Percentiles rank a stretch among this genome's conserved stretches.
These are phyloP conservation scores for Entomortierella parvispora DNA, from an alignment of 192 early-diverging fungal species.

Conservation along the genomic window DNA sequence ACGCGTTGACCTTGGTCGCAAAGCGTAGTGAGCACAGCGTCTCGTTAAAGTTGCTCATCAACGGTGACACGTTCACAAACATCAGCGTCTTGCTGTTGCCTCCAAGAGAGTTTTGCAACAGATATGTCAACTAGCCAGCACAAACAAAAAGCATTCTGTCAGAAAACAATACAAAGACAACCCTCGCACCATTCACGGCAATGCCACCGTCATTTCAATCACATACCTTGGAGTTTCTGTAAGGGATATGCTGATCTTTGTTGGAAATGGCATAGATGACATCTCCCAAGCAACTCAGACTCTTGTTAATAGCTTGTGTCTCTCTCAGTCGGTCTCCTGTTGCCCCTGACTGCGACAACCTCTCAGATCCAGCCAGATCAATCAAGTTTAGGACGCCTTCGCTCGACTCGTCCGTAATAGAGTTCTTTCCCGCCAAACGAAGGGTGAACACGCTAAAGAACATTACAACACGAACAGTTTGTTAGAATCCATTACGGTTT, in stretches of 20 bases:
- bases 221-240: slow-evolving; percentile 94
- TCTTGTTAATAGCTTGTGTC: slow-evolving; percentile 97
- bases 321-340: slow-evolving; percentile 91
- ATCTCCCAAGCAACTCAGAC: slow-evolving; percentile 87
- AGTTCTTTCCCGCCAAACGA: slow-evolving; percentile 77
- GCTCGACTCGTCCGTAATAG: slow-evolving; percentile 75
- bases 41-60: slow-evolving; percentile 80
- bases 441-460: slow-evolving; percentile 87
- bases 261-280: slow-evolving; percentile 89
- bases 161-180: neutral
- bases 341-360: slow-evolving; percentile 82
- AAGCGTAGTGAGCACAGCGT: slow-evolving; percentile 93
- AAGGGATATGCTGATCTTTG: slow-evolving; percentile 86
- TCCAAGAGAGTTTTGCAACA: slow-evolving; percentile 77
- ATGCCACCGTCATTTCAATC: no score
- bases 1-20: slow-evolving; percentile 95
- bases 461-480: neutral
- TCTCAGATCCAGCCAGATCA: slow-evolving; percentile 95
- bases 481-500: neutral
- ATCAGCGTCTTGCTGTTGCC: slow-evolving; percentile 98
- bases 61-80: slow-evolving; percentile 98
- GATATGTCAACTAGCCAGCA: slow-evolving; percentile 68
- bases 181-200: no score
- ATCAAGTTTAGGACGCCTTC: slow-evolving; percentile 90
- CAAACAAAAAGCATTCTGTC: no score